Evolutionary conservation across 805 yeast genomes (phyloP), one percentile per base, ranked within the genome.

Genomic region (Metschnikowia cerradonensis): DNA sequence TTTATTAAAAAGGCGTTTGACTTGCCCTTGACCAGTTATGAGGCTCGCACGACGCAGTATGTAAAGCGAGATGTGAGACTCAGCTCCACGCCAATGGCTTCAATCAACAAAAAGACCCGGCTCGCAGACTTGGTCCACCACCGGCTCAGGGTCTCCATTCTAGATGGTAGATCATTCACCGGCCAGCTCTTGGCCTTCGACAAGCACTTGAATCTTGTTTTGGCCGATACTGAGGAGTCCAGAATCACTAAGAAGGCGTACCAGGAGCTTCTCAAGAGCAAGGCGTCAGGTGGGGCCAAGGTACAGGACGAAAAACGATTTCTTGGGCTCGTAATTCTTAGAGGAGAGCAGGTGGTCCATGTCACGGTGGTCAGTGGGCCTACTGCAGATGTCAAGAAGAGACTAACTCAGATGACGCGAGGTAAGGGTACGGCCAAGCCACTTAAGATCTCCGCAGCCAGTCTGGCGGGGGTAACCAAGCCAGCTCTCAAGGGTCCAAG

Each of bases 121-220:
- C 62, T 75, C 74, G 78, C 90, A 15, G 91, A 86, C 61, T 76
- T 92, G 55, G 71, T 92, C 47, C 78, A 88, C 60, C 86, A 81
- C 69, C 78, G 88, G 51, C 80, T 94, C 48, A 79, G 85, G 49
- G 87, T 90, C 22, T 76, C 84, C 30, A 81, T 92, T 1, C 66
- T 81, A n/a, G 97, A 92, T 68, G 84, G 86, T 4, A 77, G 95
- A 40, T 84, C 82, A 41, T 81, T 88, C 56, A 75, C 83, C 6
- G 99, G 99, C 1, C 84, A 83, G 54, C 76, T 92, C 48, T 68
- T 91, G 55, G 90, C 98, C 6, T 92, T 89, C 66, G 99, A 94
- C 67, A 85, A 85, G 63, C 87, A 86, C 64, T 84, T 91, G 85
- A 92, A 92, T 66, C 64, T 92, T 15, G 96, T 94, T 13, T 71